A percentile compares a stretch with the other conserved stretches of the same genome.
These are phyloP conservation scores for Bryopsis sp. DNA, from an alignment of 139 green algal genomes.

Conservation along the genomic window DNA sequence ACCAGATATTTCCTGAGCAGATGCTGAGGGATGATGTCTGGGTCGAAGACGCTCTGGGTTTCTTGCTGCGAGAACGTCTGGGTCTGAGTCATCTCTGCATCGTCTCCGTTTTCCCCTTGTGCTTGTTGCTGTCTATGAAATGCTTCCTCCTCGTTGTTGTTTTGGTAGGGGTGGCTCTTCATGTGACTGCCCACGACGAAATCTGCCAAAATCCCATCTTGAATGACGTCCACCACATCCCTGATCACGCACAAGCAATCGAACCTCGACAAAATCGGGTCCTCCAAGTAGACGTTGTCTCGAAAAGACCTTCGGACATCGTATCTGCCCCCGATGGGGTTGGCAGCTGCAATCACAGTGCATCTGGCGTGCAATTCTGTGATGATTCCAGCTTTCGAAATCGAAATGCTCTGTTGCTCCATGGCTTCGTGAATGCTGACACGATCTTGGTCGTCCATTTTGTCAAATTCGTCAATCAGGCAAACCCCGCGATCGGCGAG, in stretches of 20 bases:
- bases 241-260: slow-evolving; percentile 94
- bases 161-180: slow-evolving; percentile 59
- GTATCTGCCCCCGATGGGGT: slow-evolving; percentile 92
- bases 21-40: slow-evolving; percentile 71
- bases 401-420: slow-evolving; percentile 99
- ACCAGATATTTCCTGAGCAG: slow-evolving; percentile 96
- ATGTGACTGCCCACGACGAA: slow-evolving; percentile 90
- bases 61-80: slow-evolving; percentile 1
- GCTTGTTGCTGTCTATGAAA: slow-evolving; percentile 13
- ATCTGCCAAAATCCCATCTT: slow-evolving; percentile 78
- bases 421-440: slow-evolving; percentile 80
- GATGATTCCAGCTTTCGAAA: slow-evolving; percentile 97
- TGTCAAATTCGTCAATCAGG: slow-evolving; percentile 99
- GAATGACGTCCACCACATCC: slow-evolving; percentile 88
- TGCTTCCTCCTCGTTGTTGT: slow-evolving; percentile 13
- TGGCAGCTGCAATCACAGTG: slow-evolving; percentile 94
- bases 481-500: slow-evolving; percentile 95
- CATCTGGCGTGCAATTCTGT: slow-evolving; percentile 68
- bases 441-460: slow-evolving; percentile 98
- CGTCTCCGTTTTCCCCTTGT: neutral
- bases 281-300: slow-evolving; percentile 77
- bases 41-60: slow-evolving; percentile 27
- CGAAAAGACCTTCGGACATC: slow-evolving; percentile 71
- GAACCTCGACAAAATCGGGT: slow-evolving; percentile 96
- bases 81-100: slow-evolving; percentile 2